These are phyloP conservation scores for Thoreauomyces humboldtii DNA, from an alignment of 192 early-diverging fungal species.

Conservation along the genomic window DNA sequence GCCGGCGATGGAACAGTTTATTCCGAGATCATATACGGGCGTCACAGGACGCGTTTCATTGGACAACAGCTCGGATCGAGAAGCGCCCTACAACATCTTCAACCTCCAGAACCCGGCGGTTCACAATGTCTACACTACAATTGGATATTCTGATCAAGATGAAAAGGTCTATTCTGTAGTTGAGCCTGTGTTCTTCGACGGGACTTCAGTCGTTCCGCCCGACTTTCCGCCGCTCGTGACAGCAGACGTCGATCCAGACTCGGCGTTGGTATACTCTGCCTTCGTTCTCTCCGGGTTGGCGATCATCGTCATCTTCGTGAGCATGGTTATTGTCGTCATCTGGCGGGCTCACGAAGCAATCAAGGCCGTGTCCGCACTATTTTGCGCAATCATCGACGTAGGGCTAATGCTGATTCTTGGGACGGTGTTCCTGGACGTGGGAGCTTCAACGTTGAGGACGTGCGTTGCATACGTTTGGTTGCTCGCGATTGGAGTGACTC, in stretches of 20 bases:
- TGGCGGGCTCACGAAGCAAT: not conserved
- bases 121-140: not conserved
- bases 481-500: not conserved
- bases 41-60: not conserved
- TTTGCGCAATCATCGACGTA: not conserved
- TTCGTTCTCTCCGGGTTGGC: not conserved
- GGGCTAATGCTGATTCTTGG: not conserved
- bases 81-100: conserved; percentile 4
- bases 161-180: not conserved
- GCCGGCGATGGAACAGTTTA: not conserved
- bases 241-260: not conserved
- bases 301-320: not conserved
- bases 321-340: not conserved
- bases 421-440: not conserved
- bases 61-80: not conserved
- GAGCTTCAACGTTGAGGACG: not conserved
- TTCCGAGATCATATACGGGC: not conserved
- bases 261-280: not conserved
- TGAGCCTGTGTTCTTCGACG: conserved; percentile 3
- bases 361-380: not conserved
- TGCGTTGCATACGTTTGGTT: not conserved
- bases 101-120: not conserved
- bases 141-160: not conserved
- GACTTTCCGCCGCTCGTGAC: not conserved
- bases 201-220: not conserved